These are phyloP conservation scores for Euphorbia pulcherrima DNA, from an alignment of 345 rosid genomes.

Conservation along the genomic window DNA sequence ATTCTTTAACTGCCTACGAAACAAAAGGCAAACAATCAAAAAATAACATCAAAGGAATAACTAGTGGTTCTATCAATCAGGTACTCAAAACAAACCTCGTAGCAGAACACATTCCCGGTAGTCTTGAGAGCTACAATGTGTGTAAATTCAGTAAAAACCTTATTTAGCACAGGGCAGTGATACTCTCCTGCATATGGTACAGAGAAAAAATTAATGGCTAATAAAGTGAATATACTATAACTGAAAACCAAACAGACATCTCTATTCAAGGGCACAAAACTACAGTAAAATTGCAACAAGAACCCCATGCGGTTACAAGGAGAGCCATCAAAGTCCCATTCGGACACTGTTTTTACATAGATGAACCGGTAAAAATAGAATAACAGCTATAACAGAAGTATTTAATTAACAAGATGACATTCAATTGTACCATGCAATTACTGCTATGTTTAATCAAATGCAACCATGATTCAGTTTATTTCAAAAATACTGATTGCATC, in stretches of 20 bases:
- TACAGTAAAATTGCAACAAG: neutral
- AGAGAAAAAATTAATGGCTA: slow-evolving; percentile 8
- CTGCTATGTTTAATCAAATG: neutral
- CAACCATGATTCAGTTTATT: neutral
- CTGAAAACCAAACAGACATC: neutral
- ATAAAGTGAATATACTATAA: slow-evolving; percentile 1
- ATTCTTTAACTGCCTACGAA: slow-evolving; percentile 76
- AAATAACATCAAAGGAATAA: slow-evolving; percentile 8
- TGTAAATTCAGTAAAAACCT: slow-evolving; percentile 86
- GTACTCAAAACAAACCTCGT: slow-evolving; percentile 52
- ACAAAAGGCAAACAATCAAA: neutral
- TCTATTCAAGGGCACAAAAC: neutral
- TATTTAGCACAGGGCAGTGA: slow-evolving; percentile 86
- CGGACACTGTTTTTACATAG: neutral
- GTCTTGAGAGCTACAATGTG: slow-evolving; percentile 91
- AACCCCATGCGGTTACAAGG: neutral
- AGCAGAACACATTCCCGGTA: slow-evolving; percentile 83
- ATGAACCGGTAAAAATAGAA: neutral
- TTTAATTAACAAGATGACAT: neutral
- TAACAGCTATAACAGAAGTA: neutral
- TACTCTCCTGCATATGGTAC: slow-evolving; percentile 57
- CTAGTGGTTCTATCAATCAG: slow-evolving; percentile 6
- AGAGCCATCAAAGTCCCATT: neutral
- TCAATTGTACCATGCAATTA: neutral
- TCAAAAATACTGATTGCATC: neutral